Conservation (phyloP, 2,329 filamentous ascomycete genomes). For the Cladosporium halotolerans region DNA sequence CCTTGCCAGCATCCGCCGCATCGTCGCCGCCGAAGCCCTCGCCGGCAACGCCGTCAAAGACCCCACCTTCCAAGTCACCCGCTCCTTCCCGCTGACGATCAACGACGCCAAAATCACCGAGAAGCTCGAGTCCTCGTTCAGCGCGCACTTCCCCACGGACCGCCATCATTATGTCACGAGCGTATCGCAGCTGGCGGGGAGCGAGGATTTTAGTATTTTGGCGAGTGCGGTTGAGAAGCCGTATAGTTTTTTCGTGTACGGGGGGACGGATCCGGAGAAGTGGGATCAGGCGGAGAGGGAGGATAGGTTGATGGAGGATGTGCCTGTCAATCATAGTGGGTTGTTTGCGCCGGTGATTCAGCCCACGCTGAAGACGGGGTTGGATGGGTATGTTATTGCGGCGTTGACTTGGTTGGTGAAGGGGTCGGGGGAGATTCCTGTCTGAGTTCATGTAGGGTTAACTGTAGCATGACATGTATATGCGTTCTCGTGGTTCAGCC, state of each 20-base stretch:
- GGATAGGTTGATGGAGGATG: conserved; percentile 40
- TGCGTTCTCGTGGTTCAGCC: no score
- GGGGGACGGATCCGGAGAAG: conserved; percentile 44
- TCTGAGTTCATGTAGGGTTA: no score
- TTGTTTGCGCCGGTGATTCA: conserved; percentile 54
- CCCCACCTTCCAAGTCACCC: conserved; percentile 39
- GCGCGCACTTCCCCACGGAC: conserved; percentile 38
- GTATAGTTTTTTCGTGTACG: conserved; percentile 52
- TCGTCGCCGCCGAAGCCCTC: conserved; percentile 50
- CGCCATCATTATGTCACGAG: conserved; percentile 33
- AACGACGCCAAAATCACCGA: conserved; percentile 45
- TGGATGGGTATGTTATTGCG: conserved; percentile 34
- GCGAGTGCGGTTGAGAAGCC: conserved; percentile 46
- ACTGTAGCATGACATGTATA: no score
- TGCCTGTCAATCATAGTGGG: conserved; percentile 55
- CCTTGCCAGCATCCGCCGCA: conserved; percentile 44
- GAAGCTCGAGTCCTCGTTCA: conserved; percentile 40
- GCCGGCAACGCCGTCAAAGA: conserved; percentile 41
- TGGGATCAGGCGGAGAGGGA: conserved; percentile 47
- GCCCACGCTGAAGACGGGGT: conserved; percentile 50
- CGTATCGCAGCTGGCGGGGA: conserved; percentile 39
- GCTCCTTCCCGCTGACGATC: conserved; percentile 44
- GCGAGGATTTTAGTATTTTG: conserved; percentile 55
- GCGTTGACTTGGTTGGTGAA: conserved; percentile 31
- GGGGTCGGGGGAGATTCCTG: neutral